A percentile compares a stretch with the other conserved stretches of the same genome.
phyloP scores from a whole-genome alignment of 805 yeast genomes.

The Cyberlindnera petersonii region DNA sequence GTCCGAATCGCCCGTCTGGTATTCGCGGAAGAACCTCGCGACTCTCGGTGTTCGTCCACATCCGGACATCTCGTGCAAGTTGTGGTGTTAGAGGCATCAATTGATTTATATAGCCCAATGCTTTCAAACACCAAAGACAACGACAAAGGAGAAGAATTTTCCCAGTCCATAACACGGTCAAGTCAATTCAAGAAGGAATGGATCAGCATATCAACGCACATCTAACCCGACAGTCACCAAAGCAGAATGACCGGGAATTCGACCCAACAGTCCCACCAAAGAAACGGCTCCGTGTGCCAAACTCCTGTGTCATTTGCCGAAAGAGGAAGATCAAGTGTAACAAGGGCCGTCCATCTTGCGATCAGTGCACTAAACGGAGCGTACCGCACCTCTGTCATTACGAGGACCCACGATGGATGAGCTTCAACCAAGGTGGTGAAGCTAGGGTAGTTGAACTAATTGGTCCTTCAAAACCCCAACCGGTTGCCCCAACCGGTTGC shows the following conservation, averaged over 20 bases:
- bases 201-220: too few species aligned
- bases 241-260: not conserved
- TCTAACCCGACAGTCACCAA: too few species aligned
- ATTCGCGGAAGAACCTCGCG: not conserved
- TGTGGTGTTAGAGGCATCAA: too few species aligned
- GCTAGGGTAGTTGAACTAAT: not conserved
- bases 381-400: conserved; percentile 30
- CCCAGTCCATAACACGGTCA: not conserved
- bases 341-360: conserved; percentile 47
- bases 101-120: too few species aligned
- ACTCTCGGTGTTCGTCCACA: not conserved
- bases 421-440: too few species aligned
- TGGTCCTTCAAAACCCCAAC: not conserved
- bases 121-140: too few species aligned
- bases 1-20: conserved; percentile 2
- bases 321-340: conserved; percentile 45
- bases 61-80: not conserved
- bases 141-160: too few species aligned
- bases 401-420: conserved; percentile 13
- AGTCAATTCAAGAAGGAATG: not conserved
- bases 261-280: not conserved
- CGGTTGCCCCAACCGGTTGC: not conserved
- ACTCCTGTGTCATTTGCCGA: conserved; percentile 45
- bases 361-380: conserved; percentile 51
- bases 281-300: conserved; percentile 34